Base-by-base conservation (phyloP, 768 basidiomycete species). In the Cytidiella melzeri region DNA sequence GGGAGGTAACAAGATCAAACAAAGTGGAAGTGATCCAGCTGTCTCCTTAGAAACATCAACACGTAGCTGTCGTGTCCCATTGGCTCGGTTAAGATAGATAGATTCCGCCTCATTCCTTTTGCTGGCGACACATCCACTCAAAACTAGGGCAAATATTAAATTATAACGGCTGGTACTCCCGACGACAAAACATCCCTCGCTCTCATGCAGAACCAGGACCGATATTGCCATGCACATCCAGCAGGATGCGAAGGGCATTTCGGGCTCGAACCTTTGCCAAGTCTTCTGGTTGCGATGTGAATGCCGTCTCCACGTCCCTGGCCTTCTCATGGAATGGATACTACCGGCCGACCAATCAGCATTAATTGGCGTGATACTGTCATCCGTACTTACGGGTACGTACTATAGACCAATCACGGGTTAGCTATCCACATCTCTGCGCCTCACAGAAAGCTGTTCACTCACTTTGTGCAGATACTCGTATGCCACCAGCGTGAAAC, bases 161-260 rank as follows among this genome's bases (percentile, higher is more conserved):
- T 38, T 25, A 26, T 45, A 42, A 46, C 27, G 21, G 24, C 27
- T 10, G 43, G 11, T 18, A 44, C 39, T 11, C 12, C 30, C 7
- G 30, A 5, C 21, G 47, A 18, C 19, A 40, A 51, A 20, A 28
- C 50, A 26, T 23, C 47, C 46, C 19, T 42, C 28, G 19, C 19
- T 41, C 44, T 10, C 45, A 57, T 25, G 51, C 48, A 28, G 57
- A 46, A 37, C 62, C 60, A 15, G 60, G 62, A 39, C 62, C 62
- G 50, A 92, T 87, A 64, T 92, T 88, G n/a, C 88, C 87, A 67
- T 91, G 89, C 34, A 90, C 86, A 59, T 92, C 92, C 62, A 93
- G 70, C 54, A 93, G 67, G 52, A 92, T 92, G 67, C 93, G 92
- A 60, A 99, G 78, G 12, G 93, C 95, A 73, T 97, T 97, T 50